phyloP scores from a whole-genome alignment of 2,329 filamentous ascomycete genomes.

The Calonectria naviculata region DNA sequence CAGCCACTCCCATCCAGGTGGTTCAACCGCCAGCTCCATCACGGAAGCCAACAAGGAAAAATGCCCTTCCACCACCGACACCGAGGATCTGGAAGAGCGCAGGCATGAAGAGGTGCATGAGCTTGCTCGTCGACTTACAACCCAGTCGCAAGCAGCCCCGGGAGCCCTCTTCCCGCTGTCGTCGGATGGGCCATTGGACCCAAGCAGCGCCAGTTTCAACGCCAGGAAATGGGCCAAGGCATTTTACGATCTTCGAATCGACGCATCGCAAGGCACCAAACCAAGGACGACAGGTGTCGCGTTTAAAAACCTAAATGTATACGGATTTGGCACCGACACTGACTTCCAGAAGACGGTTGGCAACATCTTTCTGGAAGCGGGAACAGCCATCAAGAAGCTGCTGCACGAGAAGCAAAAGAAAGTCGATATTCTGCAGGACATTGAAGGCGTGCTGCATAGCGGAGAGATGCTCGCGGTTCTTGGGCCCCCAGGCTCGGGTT shows the following conservation, averaged over 20 bases:
- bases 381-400: slow-evolving; percentile 25
- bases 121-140: slow-evolving; percentile 43
- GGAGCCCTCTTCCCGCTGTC: slow-evolving; percentile 41
- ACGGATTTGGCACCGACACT: slow-evolving; percentile 41
- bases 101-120: slow-evolving; percentile 37
- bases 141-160: slow-evolving; percentile 36
- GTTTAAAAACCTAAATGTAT: slow-evolving; percentile 40
- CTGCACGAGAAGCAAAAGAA: slow-evolving; percentile 20
- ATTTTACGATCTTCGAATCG: slow-evolving; percentile 40
- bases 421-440: slow-evolving; percentile 30
- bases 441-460: slow-evolving; percentile 35
- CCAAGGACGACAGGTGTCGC: slow-evolving; percentile 43
- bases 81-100: slow-evolving; percentile 9
- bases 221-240: slow-evolving; percentile 57
- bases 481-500: slow-evolving; percentile 63
- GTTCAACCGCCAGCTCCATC: slow-evolving; percentile 28
- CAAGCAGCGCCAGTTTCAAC: slow-evolving; percentile 52
- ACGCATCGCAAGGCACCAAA: slow-evolving; percentile 37
- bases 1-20: slow-evolving; percentile 7
- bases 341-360: slow-evolving; percentile 44
- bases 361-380: slow-evolving; percentile 37
- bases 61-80: not conserved
- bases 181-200: slow-evolving; percentile 47
- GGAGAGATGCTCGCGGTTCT: slow-evolving; percentile 45
- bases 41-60: slow-evolving; percentile 32